A percentile compares a stretch with the other conserved stretches of the same genome.
phyloP scores from a whole-genome alignment of 2,329 filamentous ascomycete genomes.

The Zasmidium angulare region DNA sequence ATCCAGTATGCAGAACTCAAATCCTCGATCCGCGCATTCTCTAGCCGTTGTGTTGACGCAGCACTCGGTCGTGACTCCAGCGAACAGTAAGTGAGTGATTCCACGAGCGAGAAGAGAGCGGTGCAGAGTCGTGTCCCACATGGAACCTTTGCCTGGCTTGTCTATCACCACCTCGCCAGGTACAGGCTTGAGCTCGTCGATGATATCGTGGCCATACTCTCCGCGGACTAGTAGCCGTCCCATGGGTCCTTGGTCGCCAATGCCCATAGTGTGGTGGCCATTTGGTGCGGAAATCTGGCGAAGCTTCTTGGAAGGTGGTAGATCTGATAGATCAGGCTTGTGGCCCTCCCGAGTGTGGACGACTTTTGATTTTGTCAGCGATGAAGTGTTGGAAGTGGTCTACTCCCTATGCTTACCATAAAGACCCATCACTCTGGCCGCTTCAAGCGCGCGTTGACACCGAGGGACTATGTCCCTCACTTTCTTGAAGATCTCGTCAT shows the following conservation, averaged over 20 bases:
- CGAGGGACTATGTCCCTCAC: slow-evolving; percentile 30
- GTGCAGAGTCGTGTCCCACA: slow-evolving; percentile 58
- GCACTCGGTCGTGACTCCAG: slow-evolving; percentile 60
- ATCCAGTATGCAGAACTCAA: slow-evolving; percentile 56
- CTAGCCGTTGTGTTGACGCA: slow-evolving; percentile 58
- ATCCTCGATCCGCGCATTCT: slow-evolving; percentile 61
- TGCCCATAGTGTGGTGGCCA: slow-evolving; percentile 46
- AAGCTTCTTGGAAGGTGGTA: slow-evolving; percentile 52
- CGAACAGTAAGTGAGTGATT: slow-evolving; percentile 58
- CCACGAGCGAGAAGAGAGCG: slow-evolving; percentile 54
- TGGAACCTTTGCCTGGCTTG: slow-evolving; percentile 60
- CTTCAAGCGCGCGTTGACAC: slow-evolving; percentile 39
- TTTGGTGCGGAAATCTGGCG: slow-evolving; percentile 50
- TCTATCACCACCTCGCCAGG: slow-evolving; percentile 57
- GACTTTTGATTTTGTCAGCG: slow-evolving; percentile 21
- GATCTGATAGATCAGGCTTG: slow-evolving; percentile 53
- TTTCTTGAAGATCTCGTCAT: slow-evolving; percentile 36
- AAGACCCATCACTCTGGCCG: slow-evolving; percentile 45
- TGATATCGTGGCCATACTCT: slow-evolving; percentile 56
- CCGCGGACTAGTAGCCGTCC: slow-evolving; percentile 55
- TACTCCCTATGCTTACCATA: slow-evolving; percentile 22
- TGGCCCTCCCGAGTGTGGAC: slow-evolving; percentile 54
- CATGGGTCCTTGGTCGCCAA: slow-evolving; percentile 55
- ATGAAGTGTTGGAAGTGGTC: not conserved
- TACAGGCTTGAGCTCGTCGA: slow-evolving; percentile 53